Base-by-base conservation (phyloP, 2,329 filamentous ascomycete genomes). In the Pestalotiopsis sp. region DNA sequence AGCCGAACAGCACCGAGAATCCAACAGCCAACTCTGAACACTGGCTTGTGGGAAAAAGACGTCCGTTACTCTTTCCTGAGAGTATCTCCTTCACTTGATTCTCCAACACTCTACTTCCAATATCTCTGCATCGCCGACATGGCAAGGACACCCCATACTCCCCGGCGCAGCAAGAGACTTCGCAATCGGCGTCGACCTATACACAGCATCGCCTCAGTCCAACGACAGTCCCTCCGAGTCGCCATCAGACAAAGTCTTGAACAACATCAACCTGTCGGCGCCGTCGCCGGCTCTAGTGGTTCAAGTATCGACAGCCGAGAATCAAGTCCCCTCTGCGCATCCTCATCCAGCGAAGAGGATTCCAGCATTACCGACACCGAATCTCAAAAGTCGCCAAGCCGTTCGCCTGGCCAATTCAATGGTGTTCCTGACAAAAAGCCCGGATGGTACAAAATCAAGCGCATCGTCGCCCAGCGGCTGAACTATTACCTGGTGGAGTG, bases 401-500 rank as follows among this genome's bases (percentile, higher is more conserved):
- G 2, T 11, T 13, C 23, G 52, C n/a, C 36, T 2, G 58, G 27
- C 13, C 9, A n/a, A 14, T 23, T 20, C 9, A 58, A 61, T 17
- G 64, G 69, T 5, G 41, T 71, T 27, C 63, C 68, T 6, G 60
- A 70, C 0, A 41, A 57, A 0, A 68, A 68, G 14, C 70, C 70
- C 13, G 74, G 73, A 27, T 77, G 74, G 74, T 69, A 77, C 41
- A 25, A 63, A 4, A 67, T 78, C 6, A 69, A 68, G 17, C 66
- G 70, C 12, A 76, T 78, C 52, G 58, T 74, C 23, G 66, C 67
- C 13, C 73, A 77, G 63, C 52, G 4, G 68, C 69, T 3, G 17
- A 36, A 1, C 12, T 65, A 11, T 49, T 78, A 76, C 67, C 69
- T 78, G 4, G 73, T 78, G 1, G 75, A 77, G 60, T 78, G 76